Conservation (phyloP, 2,329 filamentous ascomycete species). For the Aspergillus neoniger region DNA sequence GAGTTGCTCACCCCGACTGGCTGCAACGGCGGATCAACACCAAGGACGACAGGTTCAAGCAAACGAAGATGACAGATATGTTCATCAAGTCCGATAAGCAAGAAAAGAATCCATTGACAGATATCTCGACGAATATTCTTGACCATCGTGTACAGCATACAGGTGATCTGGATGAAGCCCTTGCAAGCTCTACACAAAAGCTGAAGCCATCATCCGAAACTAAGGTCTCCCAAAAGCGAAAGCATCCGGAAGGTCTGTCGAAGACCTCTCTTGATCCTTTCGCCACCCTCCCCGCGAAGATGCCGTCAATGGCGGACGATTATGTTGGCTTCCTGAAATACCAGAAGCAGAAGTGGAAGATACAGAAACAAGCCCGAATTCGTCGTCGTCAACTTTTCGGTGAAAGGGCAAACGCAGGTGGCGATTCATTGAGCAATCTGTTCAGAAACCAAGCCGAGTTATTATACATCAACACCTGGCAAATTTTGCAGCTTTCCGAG, state of each 20-base stretch:
- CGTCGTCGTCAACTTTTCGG: constrained; percentile 90
- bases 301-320: constrained; percentile 82
- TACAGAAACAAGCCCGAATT: constrained; percentile 86
- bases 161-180: constrained; percentile 73
- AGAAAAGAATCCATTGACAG: constrained; percentile 68
- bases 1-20: constrained; percentile 95
- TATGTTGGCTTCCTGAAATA: constrained; percentile 88
- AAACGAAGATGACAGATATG: constrained; percentile 96
- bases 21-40: constrained; percentile 87
- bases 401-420: constrained; percentile 67
- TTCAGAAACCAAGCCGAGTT: constrained; percentile 92
- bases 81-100: constrained; percentile 59
- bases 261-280: constrained; percentile 73
- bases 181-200: constrained; percentile 69
- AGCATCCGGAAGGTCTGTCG: constrained; percentile 66
- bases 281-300: constrained; percentile 74
- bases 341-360: constrained; percentile 98
- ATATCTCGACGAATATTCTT: constrained; percentile 67
- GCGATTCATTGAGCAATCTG: constrained; percentile 65
- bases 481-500: constrained; percentile 81
- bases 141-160: constrained; percentile 56
- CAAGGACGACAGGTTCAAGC: constrained; percentile 97
- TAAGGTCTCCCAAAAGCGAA: constrained; percentile 65
- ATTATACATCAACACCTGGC: constrained; percentile 91
- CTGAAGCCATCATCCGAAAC: constrained; percentile 62